A percentile compares a stretch with the other conserved stretches of the same genome.
Evolutionary conservation across 495 filamentous ascomycete species (phyloP).

Genomic region (Penicillium alfredii): DNA sequence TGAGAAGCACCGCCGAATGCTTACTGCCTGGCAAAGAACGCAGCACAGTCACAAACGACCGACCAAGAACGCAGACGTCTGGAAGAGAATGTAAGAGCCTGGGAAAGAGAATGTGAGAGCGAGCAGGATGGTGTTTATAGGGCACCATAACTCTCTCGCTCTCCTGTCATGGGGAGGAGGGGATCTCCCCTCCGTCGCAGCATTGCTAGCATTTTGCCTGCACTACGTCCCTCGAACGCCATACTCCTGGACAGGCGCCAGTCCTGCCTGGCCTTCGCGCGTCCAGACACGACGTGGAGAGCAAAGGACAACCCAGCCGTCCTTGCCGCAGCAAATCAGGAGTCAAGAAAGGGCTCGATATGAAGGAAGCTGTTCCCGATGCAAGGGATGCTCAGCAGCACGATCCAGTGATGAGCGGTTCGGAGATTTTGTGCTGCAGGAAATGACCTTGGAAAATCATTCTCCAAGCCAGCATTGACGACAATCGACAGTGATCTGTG

Average conservation of each 20-base stretch:
- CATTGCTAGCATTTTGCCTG: constrained; percentile 38
- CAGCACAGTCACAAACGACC: constrained; percentile 35
- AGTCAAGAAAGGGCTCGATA: constrained; percentile 33
- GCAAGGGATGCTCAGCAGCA: constrained; percentile 40
- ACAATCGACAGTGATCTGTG: constrained; percentile 18
- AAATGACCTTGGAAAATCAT: constrained; percentile 20
- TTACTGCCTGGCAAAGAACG: constrained; percentile 42
- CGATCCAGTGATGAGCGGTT: constrained; percentile 36
- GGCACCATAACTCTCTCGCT: constrained; percentile 31
- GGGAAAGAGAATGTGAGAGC: constrained; percentile 55
- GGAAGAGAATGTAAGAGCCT: constrained; percentile 47
- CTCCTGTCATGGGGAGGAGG: constrained; percentile 24
- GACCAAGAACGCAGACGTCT: constrained; percentile 35
- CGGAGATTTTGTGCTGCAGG: constrained; percentile 39
- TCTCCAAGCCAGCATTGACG: constrained; percentile 20
- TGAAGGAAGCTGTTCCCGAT: constrained; percentile 25
- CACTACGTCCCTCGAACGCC: constrained; percentile 38
- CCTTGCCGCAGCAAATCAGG: constrained; percentile 42
- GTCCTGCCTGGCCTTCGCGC: constrained; percentile 28
- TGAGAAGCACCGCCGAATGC: constrained; percentile 38
- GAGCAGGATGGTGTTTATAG: constrained; percentile 48
- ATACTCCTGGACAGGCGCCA: constrained; percentile 30
- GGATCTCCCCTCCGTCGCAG: constrained; percentile 30
- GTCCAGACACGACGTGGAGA: constrained; percentile 28
- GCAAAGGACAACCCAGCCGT: constrained; percentile 25